Conservation (phyloP, 164 flowering plant genomes). For the Chimonanthus praecox region DNA sequence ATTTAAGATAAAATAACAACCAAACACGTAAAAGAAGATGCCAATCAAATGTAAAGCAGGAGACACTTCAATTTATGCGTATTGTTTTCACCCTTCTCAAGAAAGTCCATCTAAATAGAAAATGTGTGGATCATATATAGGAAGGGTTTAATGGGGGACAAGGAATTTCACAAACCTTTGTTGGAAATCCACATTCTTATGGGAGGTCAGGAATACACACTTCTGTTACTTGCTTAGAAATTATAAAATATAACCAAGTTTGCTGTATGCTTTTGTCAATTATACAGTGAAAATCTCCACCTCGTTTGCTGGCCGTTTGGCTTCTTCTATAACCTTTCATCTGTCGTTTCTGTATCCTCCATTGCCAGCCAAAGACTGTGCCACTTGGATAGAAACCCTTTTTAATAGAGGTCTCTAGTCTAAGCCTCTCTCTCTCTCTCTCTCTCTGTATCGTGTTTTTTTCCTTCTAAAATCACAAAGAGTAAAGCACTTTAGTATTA, state of each 20-base stretch:
- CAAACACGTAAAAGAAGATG: neutral
- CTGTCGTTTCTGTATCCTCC: neutral
- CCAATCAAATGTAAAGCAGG: neutral
- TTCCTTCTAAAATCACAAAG: too few relatives aligned
- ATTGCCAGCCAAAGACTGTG: neutral
- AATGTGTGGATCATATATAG: neutral
- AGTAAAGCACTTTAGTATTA: too few relatives aligned
- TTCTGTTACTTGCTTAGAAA: neutral
- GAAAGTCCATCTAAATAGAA: neutral
- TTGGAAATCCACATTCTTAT: neutral
- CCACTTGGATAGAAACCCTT: neutral
- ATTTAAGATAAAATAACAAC: neutral
- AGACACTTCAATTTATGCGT: neutral
- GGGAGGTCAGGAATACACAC: slow-evolving; percentile 3
- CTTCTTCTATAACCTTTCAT: neutral
- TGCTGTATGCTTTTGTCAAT: neutral
- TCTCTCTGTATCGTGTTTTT: too few relatives aligned
- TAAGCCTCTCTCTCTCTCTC: too few relatives aligned
- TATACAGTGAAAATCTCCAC: neutral
- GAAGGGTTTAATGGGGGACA: slow-evolving; percentile 3
- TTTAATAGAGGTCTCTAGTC: too few relatives aligned
- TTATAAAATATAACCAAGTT: neutral
- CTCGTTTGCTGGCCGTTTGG: neutral
- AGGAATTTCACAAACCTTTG: neutral
- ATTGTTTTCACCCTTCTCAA: neutral